These are phyloP conservation scores for Zanthoxylum bungeanum DNA, from an alignment of 345 rosid species.

Conservation along the genomic window DNA sequence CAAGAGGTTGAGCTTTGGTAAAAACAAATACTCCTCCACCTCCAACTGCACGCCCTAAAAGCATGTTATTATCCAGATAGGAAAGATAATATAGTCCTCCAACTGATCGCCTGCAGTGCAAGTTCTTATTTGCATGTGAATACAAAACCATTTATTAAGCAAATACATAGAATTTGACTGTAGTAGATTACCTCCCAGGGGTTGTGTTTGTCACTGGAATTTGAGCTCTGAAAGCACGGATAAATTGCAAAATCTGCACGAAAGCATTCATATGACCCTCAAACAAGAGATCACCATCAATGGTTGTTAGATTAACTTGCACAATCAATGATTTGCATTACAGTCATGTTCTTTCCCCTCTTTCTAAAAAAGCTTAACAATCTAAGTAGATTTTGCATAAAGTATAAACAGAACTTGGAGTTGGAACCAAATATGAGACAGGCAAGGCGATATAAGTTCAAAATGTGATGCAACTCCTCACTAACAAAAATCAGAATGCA, in stretches of 20 bases:
- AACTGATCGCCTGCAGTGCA: slow-evolving; percentile 49
- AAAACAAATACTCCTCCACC: slow-evolving; percentile 94
- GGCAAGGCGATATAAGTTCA: too few relatives aligned
- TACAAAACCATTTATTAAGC: background rate
- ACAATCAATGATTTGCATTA: background rate
- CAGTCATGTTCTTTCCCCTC: too few relatives aligned
- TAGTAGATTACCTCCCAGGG: slow-evolving; percentile 57
- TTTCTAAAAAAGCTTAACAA: background rate
- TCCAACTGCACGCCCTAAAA: slow-evolving; percentile 85
- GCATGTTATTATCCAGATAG: slow-evolving; percentile 74
- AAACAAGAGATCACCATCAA: background rate
- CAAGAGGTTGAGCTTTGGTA: slow-evolving; percentile 72
- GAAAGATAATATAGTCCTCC: slow-evolving; percentile 93
- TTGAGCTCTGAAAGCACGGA: slow-evolving; percentile 71
- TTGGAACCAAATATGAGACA: background rate
- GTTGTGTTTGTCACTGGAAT: slow-evolving; percentile 57
- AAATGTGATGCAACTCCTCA: too few relatives aligned
- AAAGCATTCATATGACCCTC: background rate
- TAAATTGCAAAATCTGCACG: slow-evolving; percentile 78
- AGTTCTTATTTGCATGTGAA: slow-evolving; percentile 12
- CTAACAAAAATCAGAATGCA: background rate
- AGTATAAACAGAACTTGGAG: background rate
- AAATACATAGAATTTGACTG: background rate
- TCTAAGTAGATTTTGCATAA: background rate
- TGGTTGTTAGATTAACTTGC: too few relatives aligned